phyloP scores from a whole-genome alignment of 139 green algal genomes.

The Volvox reticuliferus region DNA sequence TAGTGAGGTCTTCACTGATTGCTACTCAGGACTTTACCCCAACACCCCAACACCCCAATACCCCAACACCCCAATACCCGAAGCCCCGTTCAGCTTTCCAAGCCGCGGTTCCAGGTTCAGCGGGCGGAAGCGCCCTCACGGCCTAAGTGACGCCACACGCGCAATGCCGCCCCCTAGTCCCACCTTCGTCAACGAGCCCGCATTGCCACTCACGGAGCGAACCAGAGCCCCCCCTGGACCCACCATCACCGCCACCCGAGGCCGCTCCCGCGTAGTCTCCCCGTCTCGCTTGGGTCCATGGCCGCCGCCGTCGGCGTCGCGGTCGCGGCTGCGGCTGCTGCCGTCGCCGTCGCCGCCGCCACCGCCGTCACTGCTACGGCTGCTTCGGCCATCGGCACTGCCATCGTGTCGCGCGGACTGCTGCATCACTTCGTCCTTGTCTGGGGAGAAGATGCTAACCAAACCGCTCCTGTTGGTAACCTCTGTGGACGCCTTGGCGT shows the following conservation, averaged over 20 bases:
- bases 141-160: background rate
- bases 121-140: background rate
- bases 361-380: no score
- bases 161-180: background rate
- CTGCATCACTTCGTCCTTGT: background rate
- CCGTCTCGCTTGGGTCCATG: background rate
- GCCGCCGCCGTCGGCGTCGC: no score
- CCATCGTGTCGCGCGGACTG: background rate
- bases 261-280: background rate
- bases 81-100: no score
- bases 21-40: no score
- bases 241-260: constrained; percentile 1
- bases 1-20: no score
- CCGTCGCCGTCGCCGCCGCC: background rate
- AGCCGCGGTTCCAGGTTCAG: no score
- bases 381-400: no score
- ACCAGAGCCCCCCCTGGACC: background rate
- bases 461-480: constrained; percentile 10
- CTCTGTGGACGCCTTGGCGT: background rate
- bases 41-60: no score
- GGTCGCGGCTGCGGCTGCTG: background rate
- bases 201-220: background rate
- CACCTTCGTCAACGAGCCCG: background rate
- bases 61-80: no score
- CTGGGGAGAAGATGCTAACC: background rate